Conservation (phyloP, 1,284 basidiomycete genomes). For the Trametes pubescens region DNA sequence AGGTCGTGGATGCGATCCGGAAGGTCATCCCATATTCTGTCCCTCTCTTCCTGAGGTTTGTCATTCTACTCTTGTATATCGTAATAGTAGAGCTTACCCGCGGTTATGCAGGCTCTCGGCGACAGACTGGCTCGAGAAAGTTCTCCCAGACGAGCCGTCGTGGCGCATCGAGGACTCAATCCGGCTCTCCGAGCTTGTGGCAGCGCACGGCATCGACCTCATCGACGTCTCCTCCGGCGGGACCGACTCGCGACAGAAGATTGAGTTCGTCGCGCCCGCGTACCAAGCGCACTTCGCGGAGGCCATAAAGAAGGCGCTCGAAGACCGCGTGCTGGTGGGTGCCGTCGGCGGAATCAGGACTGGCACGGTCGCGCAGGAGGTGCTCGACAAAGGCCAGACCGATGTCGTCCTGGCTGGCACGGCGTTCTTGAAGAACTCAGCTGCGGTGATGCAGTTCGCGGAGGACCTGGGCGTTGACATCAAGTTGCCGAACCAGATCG, state of each 20-base stretch:
- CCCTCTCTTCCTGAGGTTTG: constrained; percentile 70
- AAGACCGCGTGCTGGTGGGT: constrained; percentile 53
- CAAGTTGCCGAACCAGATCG: constrained; percentile 55
- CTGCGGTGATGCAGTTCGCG: constrained; percentile 56
- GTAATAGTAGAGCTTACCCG: no score
- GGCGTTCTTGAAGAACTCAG: constrained; percentile 64
- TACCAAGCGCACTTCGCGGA: constrained; percentile 59
- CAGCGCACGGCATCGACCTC: constrained; percentile 57
- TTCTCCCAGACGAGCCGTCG: constrained; percentile 49
- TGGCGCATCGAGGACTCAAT: constrained; percentile 67
- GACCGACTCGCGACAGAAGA: constrained; percentile 44
- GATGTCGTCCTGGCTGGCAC: constrained; percentile 56
- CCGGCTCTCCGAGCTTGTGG: constrained; percentile 53
- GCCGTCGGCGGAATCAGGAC: constrained; percentile 68
- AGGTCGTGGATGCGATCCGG: constrained; percentile 55
- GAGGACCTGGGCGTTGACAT: constrained; percentile 59
- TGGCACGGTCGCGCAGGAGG: constrained; percentile 61
- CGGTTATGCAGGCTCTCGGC: constrained; percentile 36
- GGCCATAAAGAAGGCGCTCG: constrained; percentile 52
- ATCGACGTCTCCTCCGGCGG: constrained; percentile 63
- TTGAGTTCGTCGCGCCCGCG: constrained; percentile 36
- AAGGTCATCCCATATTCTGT: constrained; percentile 63
- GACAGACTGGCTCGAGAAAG: constrained; percentile 62
- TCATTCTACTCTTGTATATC: constrained; percentile 16
- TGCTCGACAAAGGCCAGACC: constrained; percentile 54